These are phyloP conservation scores for Candolleomyces eurysporus DNA, from an alignment of 768 basidiomycete species.

Conservation along the genomic window DNA sequence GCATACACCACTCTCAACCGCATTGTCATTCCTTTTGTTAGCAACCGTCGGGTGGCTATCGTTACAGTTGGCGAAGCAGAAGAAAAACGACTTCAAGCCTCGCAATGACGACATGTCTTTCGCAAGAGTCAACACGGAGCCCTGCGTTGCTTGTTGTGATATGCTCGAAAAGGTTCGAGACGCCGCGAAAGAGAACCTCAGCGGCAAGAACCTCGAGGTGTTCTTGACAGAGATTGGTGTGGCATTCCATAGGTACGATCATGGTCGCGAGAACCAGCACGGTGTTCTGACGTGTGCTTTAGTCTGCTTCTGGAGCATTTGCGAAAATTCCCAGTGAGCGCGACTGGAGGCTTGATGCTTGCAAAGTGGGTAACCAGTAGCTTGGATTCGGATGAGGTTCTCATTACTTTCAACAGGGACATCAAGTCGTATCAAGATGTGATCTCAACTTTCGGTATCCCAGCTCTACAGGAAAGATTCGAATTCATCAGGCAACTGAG, in stretches of 20 bases:
- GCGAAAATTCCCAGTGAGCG: slow-evolving; percentile 94
- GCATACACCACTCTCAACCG: background rate
- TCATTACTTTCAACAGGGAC: slow-evolving; percentile 53
- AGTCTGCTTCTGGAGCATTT: slow-evolving; percentile 93
- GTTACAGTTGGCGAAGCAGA: slow-evolving; percentile 82
- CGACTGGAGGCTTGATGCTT: slow-evolving; percentile 95
- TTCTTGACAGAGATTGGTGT: slow-evolving; percentile 94
- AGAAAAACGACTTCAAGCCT: slow-evolving; percentile 95
- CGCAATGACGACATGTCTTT: slow-evolving; percentile 95
- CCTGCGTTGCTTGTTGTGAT: slow-evolving; percentile 85
- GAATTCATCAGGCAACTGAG: slow-evolving; percentile 98
- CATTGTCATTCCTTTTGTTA: slow-evolving; percentile 23
- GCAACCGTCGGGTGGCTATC: slow-evolving; percentile 76
- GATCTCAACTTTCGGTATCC: slow-evolving; percentile 77
- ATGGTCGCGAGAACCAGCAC: background rate
- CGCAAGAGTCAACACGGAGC: slow-evolving; percentile 91
- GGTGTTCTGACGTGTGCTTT: background rate
- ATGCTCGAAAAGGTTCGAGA: slow-evolving; percentile 80
- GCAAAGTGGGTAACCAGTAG: slow-evolving; percentile 73
- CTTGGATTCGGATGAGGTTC: background rate
- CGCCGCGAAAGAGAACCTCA: slow-evolving; percentile 69
- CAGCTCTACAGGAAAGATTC: slow-evolving; percentile 88
- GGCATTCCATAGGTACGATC: slow-evolving; percentile 79
- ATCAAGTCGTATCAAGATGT: slow-evolving; percentile 95
- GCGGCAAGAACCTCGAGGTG: slow-evolving; percentile 89